A percentile compares a stretch with the other conserved stretches of the same genome.
phyloP scores from a whole-genome alignment of 2,329 filamentous ascomycete species.

The Fusarium nelsonii region DNA sequence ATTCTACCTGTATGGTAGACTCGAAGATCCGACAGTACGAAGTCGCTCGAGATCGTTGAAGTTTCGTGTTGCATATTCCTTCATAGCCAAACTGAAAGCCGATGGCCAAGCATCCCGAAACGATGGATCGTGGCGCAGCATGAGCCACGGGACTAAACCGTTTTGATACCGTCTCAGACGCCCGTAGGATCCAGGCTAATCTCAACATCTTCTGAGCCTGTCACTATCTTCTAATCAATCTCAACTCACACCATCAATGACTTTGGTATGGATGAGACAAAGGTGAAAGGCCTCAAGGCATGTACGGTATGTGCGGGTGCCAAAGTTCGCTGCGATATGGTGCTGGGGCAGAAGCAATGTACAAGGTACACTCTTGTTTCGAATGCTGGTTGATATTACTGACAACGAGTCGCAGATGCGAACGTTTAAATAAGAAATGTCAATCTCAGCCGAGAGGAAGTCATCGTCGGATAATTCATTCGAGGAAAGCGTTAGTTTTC shows the following conservation, averaged over 20 bases:
- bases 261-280: constrained; percentile 3
- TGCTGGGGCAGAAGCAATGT: constrained; percentile 12
- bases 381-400: neutral
- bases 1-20: no score
- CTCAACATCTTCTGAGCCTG: neutral
- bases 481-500: constrained; percentile 9
- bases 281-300: constrained; percentile 2
- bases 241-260: neutral
- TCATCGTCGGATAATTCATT: constrained; percentile 4
- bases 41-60: no score
- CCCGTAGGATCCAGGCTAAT: neutral
- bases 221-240: neutral
- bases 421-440: constrained; percentile 21
- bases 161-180: neutral
- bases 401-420: constrained; percentile 7
- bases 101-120: neutral
- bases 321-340: constrained; percentile 22
- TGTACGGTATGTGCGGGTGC: constrained; percentile 17
- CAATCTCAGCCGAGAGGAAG: constrained; percentile 10
- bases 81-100: neutral
- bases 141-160: constrained; percentile 1
- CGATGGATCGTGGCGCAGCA: neutral
- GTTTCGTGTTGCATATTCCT: no score
- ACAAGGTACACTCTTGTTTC: constrained; percentile 5
- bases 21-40: no score